Evolutionary conservation across 371 early-diverging fungal genomes (phyloP).

Genomic region (Nematocida minor): DNA sequence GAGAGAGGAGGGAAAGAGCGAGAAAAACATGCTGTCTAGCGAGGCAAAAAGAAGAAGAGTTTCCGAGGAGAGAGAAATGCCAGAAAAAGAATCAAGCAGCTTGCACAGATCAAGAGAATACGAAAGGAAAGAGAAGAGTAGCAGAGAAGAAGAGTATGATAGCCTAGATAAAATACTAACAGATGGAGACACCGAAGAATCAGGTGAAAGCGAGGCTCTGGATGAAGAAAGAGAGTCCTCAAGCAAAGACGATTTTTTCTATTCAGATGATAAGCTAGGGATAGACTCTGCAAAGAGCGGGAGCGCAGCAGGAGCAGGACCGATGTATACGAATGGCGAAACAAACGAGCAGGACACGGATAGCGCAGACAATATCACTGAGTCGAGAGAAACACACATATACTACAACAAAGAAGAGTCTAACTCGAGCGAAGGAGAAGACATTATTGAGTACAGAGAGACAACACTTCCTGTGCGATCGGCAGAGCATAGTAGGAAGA

Average conservation of each 20-base stretch:
- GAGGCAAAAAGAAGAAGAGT: background rate
- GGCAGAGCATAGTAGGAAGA: background rate
- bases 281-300: background rate
- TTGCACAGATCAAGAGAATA: background rate
- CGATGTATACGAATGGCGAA: background rate
- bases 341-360: background rate
- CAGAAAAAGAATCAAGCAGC: background rate
- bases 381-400: background rate
- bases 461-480: background rate
- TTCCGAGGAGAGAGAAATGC: background rate
- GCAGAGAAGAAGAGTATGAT: no score
- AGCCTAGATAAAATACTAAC: background rate
- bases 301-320: background rate
- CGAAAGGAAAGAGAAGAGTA: background rate
- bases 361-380: background rate
- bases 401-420: background rate
- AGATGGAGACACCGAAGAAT: background rate
- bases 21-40: background rate
- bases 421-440: background rate
- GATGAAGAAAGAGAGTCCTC: background rate
- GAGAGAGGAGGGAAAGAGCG: background rate
- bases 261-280: background rate
- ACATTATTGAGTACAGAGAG: conserved; percentile 3
- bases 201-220: background rate
- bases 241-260: background rate